These are phyloP conservation scores for Polymyxa betae DNA, from an alignment of 208 protist species.

Conservation along the genomic window DNA sequence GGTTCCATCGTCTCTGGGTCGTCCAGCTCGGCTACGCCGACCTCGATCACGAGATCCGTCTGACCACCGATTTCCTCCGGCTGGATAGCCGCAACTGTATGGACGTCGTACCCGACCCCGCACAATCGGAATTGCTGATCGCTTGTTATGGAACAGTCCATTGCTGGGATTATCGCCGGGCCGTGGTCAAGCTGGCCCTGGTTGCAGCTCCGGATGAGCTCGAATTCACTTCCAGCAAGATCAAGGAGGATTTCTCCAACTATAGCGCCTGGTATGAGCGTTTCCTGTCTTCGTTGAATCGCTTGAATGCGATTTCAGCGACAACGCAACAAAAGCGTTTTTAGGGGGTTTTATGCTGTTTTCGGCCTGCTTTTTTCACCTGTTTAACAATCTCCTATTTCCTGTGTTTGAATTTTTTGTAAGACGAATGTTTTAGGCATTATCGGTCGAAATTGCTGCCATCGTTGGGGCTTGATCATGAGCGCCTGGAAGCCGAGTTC, in stretches of 20 bases:
- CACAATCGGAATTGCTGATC: constrained; percentile 75
- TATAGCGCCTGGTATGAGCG: constrained; percentile 92
- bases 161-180: constrained; percentile 21
- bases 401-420: neutral
- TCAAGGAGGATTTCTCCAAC: constrained; percentile 92
- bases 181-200: neutral
- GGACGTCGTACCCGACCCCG: neutral
- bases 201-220: constrained; percentile 71
- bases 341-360: too few relatives aligned
- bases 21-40: constrained; percentile 51
- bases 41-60: constrained; percentile 66
- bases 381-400: neutral
- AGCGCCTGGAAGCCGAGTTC: constrained; percentile 45
- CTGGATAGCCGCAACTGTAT: constrained; percentile 74
- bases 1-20: constrained; percentile 60
- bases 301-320: neutral
- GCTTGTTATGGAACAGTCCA: constrained; percentile 65
- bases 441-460: constrained; percentile 74
- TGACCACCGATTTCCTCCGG: constrained; percentile 70
- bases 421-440: constrained; percentile 15
- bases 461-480: constrained; percentile 40
- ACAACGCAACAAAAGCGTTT: too few relatives aligned
- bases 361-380: too few relatives aligned
- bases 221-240: constrained; percentile 80
- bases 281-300: neutral